phyloP scores from a whole-genome alignment of 139 green algal species.

The Gonium pectorale region DNA sequence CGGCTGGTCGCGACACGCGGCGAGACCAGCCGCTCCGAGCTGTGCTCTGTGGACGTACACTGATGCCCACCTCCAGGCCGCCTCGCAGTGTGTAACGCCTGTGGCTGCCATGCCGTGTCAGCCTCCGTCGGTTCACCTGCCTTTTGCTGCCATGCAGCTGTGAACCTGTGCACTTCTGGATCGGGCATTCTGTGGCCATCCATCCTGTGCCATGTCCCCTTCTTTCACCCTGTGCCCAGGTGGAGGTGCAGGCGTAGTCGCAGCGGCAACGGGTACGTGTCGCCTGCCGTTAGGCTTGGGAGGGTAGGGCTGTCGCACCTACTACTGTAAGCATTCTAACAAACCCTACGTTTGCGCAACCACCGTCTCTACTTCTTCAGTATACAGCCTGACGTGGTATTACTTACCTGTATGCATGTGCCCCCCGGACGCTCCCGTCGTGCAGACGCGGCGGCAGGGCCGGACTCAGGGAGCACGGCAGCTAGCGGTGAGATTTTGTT shows the following conservation, averaged over 20 bases:
- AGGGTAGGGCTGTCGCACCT: background rate
- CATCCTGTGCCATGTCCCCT: background rate
- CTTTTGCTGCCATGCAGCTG: background rate
- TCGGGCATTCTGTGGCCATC: background rate
- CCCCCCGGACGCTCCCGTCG: background rate
- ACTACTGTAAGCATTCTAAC: background rate
- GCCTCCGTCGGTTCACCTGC: too few relatives aligned
- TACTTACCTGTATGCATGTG: background rate
- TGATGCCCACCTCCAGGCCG: background rate
- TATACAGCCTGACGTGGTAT: background rate
- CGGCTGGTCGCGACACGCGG: too few relatives aligned
- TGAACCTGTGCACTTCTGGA: background rate
- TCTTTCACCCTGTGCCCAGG: background rate
- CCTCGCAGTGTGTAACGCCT: background rate
- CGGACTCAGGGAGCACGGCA: background rate
- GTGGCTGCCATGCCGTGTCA: too few relatives aligned
- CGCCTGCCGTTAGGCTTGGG: background rate
- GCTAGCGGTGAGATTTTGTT: background rate
- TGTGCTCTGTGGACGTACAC: background rate
- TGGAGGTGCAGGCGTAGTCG: background rate
- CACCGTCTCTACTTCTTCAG: background rate
- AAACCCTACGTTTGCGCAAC: background rate
- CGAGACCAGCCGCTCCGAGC: too few relatives aligned
- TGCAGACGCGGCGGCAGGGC: slow-evolving; percentile 1
- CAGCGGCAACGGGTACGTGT: background rate